A percentile compares a stretch with the other conserved stretches of the same genome.
phyloP scores from a whole-genome alignment of 148 eudicot genomes.

The Cornus suecica region DNA sequence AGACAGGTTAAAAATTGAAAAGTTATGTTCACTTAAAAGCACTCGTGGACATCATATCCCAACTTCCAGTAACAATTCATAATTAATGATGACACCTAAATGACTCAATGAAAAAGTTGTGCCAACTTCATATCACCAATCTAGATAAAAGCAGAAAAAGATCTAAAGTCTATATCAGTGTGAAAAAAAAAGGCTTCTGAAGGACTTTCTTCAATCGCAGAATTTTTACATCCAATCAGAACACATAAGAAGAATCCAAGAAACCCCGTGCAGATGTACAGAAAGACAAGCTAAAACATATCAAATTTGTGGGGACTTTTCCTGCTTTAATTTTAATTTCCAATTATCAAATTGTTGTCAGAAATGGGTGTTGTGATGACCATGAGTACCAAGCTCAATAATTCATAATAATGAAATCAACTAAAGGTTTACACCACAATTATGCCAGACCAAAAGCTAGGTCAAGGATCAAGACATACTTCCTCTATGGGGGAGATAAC shows the following conservation, averaged over 20 bases:
- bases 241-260: background rate
- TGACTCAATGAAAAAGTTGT: background rate
- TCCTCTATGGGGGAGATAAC: background rate
- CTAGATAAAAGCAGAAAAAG: background rate
- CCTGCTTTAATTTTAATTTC: background rate
- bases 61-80: background rate
- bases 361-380: background rate
- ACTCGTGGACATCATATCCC: background rate
- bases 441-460: slow-evolving; percentile 11
- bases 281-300: background rate
- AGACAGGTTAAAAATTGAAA: background rate
- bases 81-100: background rate
- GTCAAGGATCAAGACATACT: slow-evolving; percentile 7
- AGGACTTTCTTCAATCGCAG: background rate
- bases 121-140: background rate
- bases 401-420: background rate
- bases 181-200: background rate
- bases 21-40: background rate
- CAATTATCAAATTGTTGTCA: background rate
- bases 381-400: background rate
- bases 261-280: background rate
- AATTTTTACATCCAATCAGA: background rate
- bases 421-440: slow-evolving; percentile 2
- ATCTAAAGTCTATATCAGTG: background rate
- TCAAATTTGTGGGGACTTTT: background rate